Percentiles rank a stretch among this genome's conserved stretches.
Evolutionary conservation across 345 rosid species (phyloP).

Genomic region (Arabidopsis thaliana): DNA sequence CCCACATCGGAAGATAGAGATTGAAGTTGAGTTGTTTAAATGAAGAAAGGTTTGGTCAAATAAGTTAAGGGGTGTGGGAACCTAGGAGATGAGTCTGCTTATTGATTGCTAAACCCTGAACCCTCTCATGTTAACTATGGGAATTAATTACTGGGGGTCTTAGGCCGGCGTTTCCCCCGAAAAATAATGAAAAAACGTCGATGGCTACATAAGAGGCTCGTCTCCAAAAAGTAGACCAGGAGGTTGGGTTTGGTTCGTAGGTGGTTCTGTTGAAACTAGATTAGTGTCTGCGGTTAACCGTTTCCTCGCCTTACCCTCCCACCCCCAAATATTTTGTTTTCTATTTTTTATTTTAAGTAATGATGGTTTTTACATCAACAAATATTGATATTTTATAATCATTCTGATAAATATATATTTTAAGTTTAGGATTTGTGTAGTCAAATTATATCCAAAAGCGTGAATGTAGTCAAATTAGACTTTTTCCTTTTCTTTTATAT

Average conservation of each 20-base stretch:
- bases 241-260: slow-evolving; percentile 35
- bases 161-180: slow-evolving; percentile 42
- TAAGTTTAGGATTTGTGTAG: too few species aligned
- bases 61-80: slow-evolving; percentile 2
- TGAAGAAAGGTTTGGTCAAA: neutral
- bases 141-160: slow-evolving; percentile 2
- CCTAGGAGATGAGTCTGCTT: slow-evolving; percentile 26
- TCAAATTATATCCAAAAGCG: too few species aligned
- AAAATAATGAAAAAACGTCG: slow-evolving; percentile 26
- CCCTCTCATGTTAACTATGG: neutral
- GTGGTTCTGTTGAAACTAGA: slow-evolving; percentile 27
- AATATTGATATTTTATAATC: too few species aligned
- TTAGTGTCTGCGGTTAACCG: slow-evolving; percentile 35
- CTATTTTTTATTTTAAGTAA: too few species aligned
- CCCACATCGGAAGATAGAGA: slow-evolving; percentile 31
- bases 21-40: neutral
- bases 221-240: slow-evolving; percentile 3
- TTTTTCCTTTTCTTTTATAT: too few species aligned
- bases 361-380: too few species aligned
- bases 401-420: too few species aligned
- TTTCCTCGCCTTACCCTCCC: slow-evolving; percentile 40
- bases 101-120: slow-evolving; percentile 27
- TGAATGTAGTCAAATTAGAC: too few species aligned
- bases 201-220: slow-evolving; percentile 11
- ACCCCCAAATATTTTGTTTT: slow-evolving; percentile 11